Evolutionary conservation across 192 early-diverging fungal species (phyloP), one percentile per base, ranked within the genome.

Genomic region (Gorgonomyces haynaldii): DNA sequence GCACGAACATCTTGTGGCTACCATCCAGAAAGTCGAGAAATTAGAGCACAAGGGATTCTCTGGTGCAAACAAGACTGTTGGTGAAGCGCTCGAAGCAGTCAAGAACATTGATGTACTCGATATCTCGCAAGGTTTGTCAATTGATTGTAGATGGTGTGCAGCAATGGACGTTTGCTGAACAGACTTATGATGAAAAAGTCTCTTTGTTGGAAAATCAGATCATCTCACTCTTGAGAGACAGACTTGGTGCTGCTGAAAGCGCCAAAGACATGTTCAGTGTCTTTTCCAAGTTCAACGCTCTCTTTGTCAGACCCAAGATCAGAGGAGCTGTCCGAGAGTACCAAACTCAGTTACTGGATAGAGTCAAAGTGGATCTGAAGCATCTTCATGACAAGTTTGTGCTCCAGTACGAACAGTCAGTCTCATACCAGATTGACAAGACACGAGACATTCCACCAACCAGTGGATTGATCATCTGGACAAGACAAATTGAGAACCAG

Each of bases 291-390:
- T 99, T 99, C 79, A 99, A 99, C 58, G 94, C 95, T 1, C 78
- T 99, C 31, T 99, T 99, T 67, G 87, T 99, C 27, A 74, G 95
- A 40, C 95, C 92, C 53, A 99, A 97, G 81, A 99, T 99, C 70
- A 85, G 96, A 58, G 91, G 92, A 13, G 96, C 96, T 13, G 93
- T 99, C 53, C 91, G 94, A 62, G 96, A 99, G 66, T 99, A 98
- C 58, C 96, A 99, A 69, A 84, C 85, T 13, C 93, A 96, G 61
- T 74, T 99, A 49, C 93, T 99, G 52, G 91, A 91, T 45, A 86
- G 79, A 30, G 95, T 98, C 57, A 98, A 99, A 70, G 87, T 91
- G n/a, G 96, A 99, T 53, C 93, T 99, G 54, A 68, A 76, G 16
- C 82, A 84, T 30, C 70, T 99, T 42, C 94, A 97, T 52, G 89